These are phyloP conservation scores for Diaporthe citri DNA, from an alignment of 2,329 filamentous ascomycete genomes.

Conservation along the genomic window DNA sequence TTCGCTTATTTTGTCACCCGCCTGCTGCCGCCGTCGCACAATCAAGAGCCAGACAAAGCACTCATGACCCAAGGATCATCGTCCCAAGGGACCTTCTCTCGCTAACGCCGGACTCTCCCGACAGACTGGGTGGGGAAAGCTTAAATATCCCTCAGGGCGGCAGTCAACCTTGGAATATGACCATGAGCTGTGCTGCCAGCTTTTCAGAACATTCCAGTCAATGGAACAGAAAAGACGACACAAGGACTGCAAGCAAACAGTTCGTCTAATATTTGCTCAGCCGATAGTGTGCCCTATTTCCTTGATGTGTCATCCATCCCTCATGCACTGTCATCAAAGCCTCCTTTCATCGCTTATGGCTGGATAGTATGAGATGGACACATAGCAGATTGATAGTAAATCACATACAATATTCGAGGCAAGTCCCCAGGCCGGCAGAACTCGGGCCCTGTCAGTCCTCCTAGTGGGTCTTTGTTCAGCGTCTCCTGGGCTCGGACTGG, in stretches of 20 bases:
- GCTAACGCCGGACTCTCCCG: constrained; percentile 30
- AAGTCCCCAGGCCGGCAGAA: background rate
- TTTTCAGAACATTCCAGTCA: background rate
- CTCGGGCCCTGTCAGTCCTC: constrained; percentile 3
- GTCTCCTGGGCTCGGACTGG: constrained; percentile 13
- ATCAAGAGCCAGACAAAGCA: background rate
- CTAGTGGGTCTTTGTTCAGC: constrained; percentile 15
- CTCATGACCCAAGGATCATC: constrained; percentile 4
- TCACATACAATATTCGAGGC: no score
- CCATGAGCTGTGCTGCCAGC: background rate
- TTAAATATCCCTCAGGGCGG: constrained; percentile 32
- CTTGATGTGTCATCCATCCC: no score
- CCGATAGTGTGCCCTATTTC: background rate
- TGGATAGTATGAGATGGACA: background rate
- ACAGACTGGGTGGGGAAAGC: constrained; percentile 29
- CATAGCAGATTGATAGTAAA: background rate
- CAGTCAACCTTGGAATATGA: constrained; percentile 13
- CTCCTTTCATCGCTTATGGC: background rate
- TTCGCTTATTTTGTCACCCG: constrained; percentile 6
- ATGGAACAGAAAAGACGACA: no score
- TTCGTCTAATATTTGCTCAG: background rate
- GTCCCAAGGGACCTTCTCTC: constrained; percentile 8
- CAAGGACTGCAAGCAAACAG: background rate
- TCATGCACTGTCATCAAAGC: background rate
- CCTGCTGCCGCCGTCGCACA: background rate